Base-by-base conservation (phyloP, 106 monocot species). In the Platanthera zijinensis region DNA sequence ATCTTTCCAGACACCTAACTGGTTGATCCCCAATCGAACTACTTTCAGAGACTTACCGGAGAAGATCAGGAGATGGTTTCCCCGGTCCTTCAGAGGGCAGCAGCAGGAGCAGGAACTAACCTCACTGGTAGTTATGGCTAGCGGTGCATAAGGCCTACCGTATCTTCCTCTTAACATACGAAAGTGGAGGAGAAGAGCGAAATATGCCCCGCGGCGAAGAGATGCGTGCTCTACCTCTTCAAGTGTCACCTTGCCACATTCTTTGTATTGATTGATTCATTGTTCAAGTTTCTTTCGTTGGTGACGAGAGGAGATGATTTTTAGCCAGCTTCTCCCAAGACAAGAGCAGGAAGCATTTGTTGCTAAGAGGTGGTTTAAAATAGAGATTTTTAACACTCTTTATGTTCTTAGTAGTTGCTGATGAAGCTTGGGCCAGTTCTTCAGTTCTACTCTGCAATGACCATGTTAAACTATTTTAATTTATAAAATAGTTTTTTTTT, bases 51-150 rank as follows among this genome's bases (percentile, higher is more conserved):
- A 75, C 63, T 64, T 86, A 22, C 89, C 89, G 1, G 96, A 91
- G 78, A 87, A 69, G 75, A 77, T 85, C 11, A 80, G 79, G 71
- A 85, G 86, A 71, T 81, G 32, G 62, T 70, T 89, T 61, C 80
- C 86, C 25, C 57, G 70, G 49, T 84, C 77, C 77, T 80, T 10
- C 7, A 86, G 75, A 84, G 71, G 78, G 45, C 84, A 84, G 74
- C 85, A 84, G 53, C 88, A 86, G 73, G 93, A 87, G 73, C 87
- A 80, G 61, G 96, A 97, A 64, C 90, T 97, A 10, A 83, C 78
- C 45, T 89, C 93, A 10, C 84, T 91, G 57, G 87, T 91, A 53
- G 78, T 83, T 25, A 89, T 78, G 89, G 72, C 57, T 84, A 84
- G 59, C 53, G 79, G 17, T 84, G 22, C 39, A 51, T 21, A 72